Evolutionary conservation across 2,329 filamentous ascomycete species (phyloP), one percentile per base, ranked within the genome.

Genomic region (Septoria petroselini): DNA sequence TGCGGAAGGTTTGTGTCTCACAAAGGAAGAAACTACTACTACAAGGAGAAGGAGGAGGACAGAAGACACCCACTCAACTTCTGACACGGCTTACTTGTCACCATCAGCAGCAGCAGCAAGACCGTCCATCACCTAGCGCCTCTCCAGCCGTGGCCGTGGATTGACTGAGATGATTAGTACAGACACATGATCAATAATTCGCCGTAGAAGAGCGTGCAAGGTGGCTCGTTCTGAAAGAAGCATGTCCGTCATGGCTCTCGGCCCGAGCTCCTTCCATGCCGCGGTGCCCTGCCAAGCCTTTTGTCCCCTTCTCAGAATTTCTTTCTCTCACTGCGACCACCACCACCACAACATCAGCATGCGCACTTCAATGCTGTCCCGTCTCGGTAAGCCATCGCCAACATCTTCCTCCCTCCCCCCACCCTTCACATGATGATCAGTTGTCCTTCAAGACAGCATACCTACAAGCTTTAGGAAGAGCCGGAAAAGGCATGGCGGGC

Each of bases 401-500:
- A 41, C 21, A 48, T 38, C 35, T 19, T n/a, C n/a, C 21, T 27
- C 33, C 41, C 29, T 40, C 17, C 31, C 5, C 44, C 7, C 40
- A 46, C 41, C 8, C 43, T 35, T 57, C 54, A 59, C 62, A 68
- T 62, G 66, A 68, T 68, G 66, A 47, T 47, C 43, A 68, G 61
- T 60, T 50, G 55, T 59, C 57, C 19, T 34, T 45, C 30, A 43
- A 35, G 42, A 41, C 45, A 42, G 27, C 49, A 62, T 61, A 65
- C 65, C 63, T 61, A 65, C 61, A 58, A 62, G 52, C 61, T 63
- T 67, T 73, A 76, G 73, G 73, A 76, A 76, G 73, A 76, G 73
- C 73, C 73, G 73, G 70, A 76, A 73, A 73, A 76, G 72, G 71
- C 68, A 74, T 69, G 69, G 69, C 70, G 68, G 67, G 71, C 23